Base-by-base conservation (phyloP, 2,329 filamentous ascomycete species). In the Aspergillus uvarum region DNA sequence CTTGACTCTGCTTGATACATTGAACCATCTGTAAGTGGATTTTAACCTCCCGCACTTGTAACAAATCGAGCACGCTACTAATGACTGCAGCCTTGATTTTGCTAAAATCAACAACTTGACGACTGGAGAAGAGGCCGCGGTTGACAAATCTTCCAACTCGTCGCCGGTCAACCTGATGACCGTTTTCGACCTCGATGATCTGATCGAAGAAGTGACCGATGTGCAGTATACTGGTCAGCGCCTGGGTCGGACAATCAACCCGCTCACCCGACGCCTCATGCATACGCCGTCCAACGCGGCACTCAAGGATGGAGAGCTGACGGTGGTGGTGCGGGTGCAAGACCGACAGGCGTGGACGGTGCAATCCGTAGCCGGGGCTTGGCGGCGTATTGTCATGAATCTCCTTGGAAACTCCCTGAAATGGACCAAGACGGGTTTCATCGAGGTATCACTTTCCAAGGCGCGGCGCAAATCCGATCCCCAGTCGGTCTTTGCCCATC, bases 1-100 rank as follows among this genome's bases (percentile, higher is more conserved):
- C 0, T 71, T 76, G n/a, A 83, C 81, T 5, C 69, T 83, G 2
- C 68, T 83, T 19, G 81, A 81, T 50, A 81, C 81, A 1, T 67
- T 74, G 58, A 71, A 74, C 44, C 72, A 73, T 58, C 57, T 68
- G 58, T 68, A 44, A 52, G 61, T 51, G 16, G 5, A 38, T 1
- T 47, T 32, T 32, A 26, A 22, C 7, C 3, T 19, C n/a, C 21
- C n/a, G n/a, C 35, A 2, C 2, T 49, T 7, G 26, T 29, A 29
- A 24, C 4, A 8, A 21, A 21, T 16, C 8, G 12, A 3, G 3
- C 14, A 16, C 22, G 24, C 12, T 48, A 35, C 22, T 54, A 5
- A 38, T 31, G 5, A 22, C 4, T 42, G 6, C 5, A 65, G 60
- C 4, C 53, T 74, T 16, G 70, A 72, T 51, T 73, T 70, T 48